Evolutionary conservation across 208 protist species (phyloP).

Genomic region (Plasmodiophora brassicae): DNA sequence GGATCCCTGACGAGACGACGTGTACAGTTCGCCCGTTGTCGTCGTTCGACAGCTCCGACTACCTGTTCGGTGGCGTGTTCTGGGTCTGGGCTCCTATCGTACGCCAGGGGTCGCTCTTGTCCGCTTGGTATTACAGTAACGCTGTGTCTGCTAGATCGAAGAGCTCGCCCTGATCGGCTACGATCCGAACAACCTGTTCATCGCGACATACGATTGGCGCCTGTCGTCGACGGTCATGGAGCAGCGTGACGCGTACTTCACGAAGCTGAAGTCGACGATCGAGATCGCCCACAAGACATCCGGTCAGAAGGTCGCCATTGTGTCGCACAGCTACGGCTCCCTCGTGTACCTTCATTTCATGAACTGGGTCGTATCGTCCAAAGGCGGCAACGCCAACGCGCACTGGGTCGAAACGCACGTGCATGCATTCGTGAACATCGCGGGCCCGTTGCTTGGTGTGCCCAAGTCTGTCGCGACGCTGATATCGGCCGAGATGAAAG

Average conservation of each 20-base stretch:
- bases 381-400: neutral
- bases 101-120: no score
- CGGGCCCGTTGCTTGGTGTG: neutral
- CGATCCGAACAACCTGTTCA: conserved; percentile 26
- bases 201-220: conserved; percentile 21
- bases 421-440: conserved; percentile 31
- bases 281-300: neutral
- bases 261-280: conserved; percentile 17
- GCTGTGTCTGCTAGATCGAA: no score
- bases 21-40: neutral
- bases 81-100: conserved; percentile 10
- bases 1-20: neutral
- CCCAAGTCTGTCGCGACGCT: neutral
- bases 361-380: neutral
- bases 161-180: conserved; percentile 21
- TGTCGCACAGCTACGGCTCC: conserved; percentile 20
- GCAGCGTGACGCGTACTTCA: conserved; percentile 26
- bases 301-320: neutral
- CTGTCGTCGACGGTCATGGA: neutral
- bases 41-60: neutral
- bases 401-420: conserved; percentile 31
- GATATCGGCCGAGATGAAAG: neutral
- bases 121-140: no score
- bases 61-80: conserved; percentile 4
- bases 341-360: conserved; percentile 14